Percentiles rank a stretch among this genome's conserved stretches.
Evolutionary conservation across 768 basidiomycete genomes (phyloP).

Genomic region (Lanmaoa rubissima): DNA sequence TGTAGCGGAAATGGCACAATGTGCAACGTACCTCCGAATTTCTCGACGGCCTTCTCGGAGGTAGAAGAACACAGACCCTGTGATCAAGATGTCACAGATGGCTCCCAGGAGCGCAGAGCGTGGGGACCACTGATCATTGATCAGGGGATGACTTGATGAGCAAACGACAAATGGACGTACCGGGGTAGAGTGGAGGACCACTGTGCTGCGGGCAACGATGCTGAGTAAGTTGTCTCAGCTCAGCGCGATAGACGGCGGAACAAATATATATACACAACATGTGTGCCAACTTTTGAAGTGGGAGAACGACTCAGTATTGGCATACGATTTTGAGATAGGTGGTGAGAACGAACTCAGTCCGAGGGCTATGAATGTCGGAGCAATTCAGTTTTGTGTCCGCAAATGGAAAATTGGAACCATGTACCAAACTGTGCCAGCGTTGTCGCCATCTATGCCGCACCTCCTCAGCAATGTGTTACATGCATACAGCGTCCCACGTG

Average conservation of each 20-base stretch:
- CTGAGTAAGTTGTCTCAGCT: neutral
- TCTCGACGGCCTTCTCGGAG: constrained; percentile 14
- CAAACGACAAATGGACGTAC: neutral
- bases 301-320: neutral
- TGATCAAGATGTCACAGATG: constrained; percentile 15
- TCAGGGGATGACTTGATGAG: neutral
- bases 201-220: neutral
- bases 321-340: neutral
- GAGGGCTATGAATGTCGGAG: neutral
- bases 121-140: constrained; percentile 10
- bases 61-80: constrained; percentile 22
- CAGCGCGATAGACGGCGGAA: too few relatives aligned
- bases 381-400: neutral
- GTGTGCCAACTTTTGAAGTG: neutral
- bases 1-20: too few relatives aligned
- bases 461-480: neutral
- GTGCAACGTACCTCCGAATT: constrained; percentile 10
- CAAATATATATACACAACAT: neutral
- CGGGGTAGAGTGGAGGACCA: neutral
- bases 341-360: constrained; percentile 5
- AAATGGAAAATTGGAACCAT: neutral
- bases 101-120: constrained; percentile 29
- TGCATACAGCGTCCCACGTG: neutral
- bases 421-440: constrained; percentile 5
- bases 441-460: neutral